These are phyloP conservation scores for Sphaerulina musiva DNA, from an alignment of 2,329 filamentous ascomycete species.

Conservation along the genomic window DNA sequence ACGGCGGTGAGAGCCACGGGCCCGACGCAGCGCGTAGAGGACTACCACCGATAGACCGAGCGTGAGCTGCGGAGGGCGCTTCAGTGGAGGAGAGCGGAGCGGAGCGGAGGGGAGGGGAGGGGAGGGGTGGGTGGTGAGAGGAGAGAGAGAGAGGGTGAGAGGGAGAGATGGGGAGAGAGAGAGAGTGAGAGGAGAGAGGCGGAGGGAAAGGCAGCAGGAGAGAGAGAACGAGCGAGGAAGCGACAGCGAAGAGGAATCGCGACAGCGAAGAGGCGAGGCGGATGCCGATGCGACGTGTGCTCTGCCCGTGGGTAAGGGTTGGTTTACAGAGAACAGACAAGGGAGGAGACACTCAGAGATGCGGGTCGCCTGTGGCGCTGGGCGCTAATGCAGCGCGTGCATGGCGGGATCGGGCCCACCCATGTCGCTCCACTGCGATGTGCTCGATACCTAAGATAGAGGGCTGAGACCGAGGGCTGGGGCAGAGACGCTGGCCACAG, in stretches of 20 bases:
- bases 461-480: background rate
- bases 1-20: background rate
- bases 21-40: background rate
- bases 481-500: background rate
- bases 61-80: background rate
- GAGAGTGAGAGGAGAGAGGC: background rate
- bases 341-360: background rate
- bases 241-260: background rate
- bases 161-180: background rate
- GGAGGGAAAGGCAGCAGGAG: background rate
- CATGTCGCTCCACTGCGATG: background rate
- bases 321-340: background rate
- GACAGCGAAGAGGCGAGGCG: background rate
- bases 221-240: background rate
- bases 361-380: background rate
- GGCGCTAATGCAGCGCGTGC: background rate
- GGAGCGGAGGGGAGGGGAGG: too few species aligned
- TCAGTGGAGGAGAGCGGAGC: background rate
- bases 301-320: background rate
- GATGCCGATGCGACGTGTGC: background rate
- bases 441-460: background rate
- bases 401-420: background rate
- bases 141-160: background rate
- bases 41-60: background rate
- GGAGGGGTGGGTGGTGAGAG: too few species aligned